Conservation (phyloP, 495 filamentous ascomycete genomes). For the Aspergillus diversus region DNA sequence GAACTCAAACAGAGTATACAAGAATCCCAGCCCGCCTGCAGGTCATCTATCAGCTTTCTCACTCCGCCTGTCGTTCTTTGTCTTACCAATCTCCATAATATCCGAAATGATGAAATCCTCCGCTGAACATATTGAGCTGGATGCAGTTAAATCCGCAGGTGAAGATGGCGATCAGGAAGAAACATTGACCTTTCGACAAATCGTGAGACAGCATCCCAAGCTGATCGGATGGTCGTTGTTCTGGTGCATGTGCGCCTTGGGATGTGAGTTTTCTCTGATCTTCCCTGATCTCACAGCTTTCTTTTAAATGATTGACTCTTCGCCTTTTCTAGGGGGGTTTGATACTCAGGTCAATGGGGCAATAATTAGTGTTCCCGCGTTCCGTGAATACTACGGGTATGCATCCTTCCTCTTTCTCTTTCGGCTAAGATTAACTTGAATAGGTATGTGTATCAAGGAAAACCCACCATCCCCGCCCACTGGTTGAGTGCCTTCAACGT, state of each 20-base stretch:
- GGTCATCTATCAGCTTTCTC: not conserved
- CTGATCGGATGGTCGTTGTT: constrained; percentile 17
- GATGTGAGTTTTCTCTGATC: not conserved
- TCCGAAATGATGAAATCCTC: no score
- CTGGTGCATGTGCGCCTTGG: constrained; percentile 16
- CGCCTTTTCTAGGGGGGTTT: constrained; percentile 33
- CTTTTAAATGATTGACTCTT: not conserved
- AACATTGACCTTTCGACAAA: not conserved
- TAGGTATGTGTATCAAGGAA: constrained; percentile 28
- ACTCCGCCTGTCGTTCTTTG: no score
- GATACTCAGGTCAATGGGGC: constrained; percentile 46
- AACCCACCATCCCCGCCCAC: constrained; percentile 34
- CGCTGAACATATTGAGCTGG: no score
- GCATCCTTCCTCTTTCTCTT: not conserved
- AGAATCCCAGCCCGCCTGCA: not conserved
- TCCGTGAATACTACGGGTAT: constrained; percentile 38
- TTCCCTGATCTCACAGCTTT: not conserved
- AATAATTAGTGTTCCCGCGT: constrained; percentile 38
- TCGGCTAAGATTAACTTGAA: not conserved
- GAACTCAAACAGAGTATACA: not conserved
- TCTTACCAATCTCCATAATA: no score
- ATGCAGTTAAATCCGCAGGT: no score
- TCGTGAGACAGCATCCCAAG: not conserved
- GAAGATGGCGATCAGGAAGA: no score
- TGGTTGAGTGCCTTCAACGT: constrained; percentile 44